Evolutionary conservation across 305 asterid species (phyloP), one percentile per base, ranked within the genome.

Genomic region (Fraxinus platypoda): DNA sequence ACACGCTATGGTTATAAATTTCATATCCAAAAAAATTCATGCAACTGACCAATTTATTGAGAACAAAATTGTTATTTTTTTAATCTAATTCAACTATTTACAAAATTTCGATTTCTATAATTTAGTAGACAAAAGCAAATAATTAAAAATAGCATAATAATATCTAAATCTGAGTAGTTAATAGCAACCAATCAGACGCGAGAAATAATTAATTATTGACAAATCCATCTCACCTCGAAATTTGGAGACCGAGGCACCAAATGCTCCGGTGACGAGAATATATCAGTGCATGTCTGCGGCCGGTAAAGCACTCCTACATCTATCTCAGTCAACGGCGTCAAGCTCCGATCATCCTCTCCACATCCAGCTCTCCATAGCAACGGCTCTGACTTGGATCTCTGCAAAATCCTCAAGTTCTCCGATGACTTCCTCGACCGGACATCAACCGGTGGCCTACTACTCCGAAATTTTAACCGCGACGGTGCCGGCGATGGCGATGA

Each of bases 311-410:
- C 85, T 74, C 83, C 94, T 43, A 76, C 84, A 12, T 59, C 77
- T 15, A 82, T 79, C 21, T 84, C 78, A 72, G 64, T 81, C 13
- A 9, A 62, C 57, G 57, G 19, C 23, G 38, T 72, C 68, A 77
- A 71, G 37, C 78, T 15, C 59, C 25, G 80, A 66, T 80, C 87
- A 66, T 31, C 25, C 19, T n/a, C 82, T 23, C 78, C 59, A 3
- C 74, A 85, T 66, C 77, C 81, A 75, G 75, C 34, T 77, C 41
- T 57, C 79, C 74, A 68, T 13, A 90, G 83, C 68, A 75, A 82
- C 12, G 97, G 95, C 84, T 90, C 95, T 64, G 95, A 92, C 54
- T 84, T 82, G 88, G 87, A 84, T 49, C 94, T 90, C 81, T 79
- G 79, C 15, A 91, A 77, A 75, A 37, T 76, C 81, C 74, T 83